These are phyloP conservation scores for Meredithiella fracta DNA, from an alignment of 2,329 filamentous ascomycete genomes.

Conservation along the genomic window DNA sequence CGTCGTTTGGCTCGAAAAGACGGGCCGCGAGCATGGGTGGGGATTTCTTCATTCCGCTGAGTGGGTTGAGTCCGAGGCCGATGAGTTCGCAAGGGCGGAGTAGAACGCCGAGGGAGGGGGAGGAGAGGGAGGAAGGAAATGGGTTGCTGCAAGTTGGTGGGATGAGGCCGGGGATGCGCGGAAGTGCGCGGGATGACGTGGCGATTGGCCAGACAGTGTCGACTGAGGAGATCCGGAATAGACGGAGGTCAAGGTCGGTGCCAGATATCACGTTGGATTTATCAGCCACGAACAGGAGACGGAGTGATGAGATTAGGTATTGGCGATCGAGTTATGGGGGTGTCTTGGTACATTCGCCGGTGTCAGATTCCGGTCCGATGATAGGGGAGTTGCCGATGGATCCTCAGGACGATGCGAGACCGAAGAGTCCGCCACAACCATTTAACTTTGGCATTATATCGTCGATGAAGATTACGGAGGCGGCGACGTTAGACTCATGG, in stretches of 20 bases:
- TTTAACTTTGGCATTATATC: constrained; percentile 37
- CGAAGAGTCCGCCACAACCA: constrained; percentile 29
- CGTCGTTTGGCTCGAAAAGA: constrained; percentile 4
- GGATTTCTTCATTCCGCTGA: constrained; percentile 14
- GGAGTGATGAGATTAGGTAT: constrained; percentile 47
- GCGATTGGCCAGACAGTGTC: constrained; percentile 21
- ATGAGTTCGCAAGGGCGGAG: constrained; percentile 41
- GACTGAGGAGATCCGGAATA: constrained; percentile 28
- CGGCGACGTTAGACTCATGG: constrained; percentile 36
- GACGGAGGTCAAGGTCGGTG: constrained; percentile 42
- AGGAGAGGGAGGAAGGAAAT: constrained; percentile 24
- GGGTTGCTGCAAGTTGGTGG: not conserved
- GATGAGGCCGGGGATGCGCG: not conserved
- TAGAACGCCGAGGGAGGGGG: constrained; percentile 23
- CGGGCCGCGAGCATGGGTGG: constrained; percentile 11
- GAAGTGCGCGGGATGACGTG: not conserved
- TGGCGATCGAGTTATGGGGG: constrained; percentile 41
- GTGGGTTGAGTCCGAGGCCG: constrained; percentile 42
- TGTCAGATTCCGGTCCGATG: constrained; percentile 23
- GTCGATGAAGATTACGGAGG: constrained; percentile 41
- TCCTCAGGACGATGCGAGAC: constrained; percentile 17
- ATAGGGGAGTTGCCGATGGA: constrained; percentile 22
- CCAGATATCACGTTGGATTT: constrained; percentile 33
- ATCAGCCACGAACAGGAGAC: constrained; percentile 24
- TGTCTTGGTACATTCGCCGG: constrained; percentile 32